A percentile compares a stretch with the other conserved stretches of the same genome.
Evolutionary conservation across 495 filamentous ascomycete species (phyloP).

Genomic region (Aspergillus biplanus): DNA sequence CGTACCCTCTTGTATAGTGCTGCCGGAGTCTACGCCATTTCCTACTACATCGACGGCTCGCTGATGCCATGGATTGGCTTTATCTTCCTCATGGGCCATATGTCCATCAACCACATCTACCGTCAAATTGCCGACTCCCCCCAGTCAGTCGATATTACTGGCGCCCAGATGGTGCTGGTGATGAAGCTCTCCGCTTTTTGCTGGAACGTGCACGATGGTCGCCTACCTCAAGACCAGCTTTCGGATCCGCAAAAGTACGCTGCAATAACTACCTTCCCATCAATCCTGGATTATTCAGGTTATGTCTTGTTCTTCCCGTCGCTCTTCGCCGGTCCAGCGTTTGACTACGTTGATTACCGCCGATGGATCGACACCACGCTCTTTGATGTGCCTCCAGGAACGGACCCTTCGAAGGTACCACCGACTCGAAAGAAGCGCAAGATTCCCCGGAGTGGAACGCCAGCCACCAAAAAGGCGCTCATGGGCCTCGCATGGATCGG

Average conservation of each 20-base stretch:
- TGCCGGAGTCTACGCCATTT: constrained; percentile 78
- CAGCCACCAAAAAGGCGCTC: constrained; percentile 76
- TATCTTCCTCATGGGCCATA: constrained; percentile 91
- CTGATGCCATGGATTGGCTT: constrained; percentile 99
- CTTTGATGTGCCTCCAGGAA: constrained; percentile 81
- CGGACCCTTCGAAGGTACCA: constrained; percentile 78
- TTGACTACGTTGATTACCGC: constrained; percentile 90
- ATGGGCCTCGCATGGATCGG: constrained; percentile 78
- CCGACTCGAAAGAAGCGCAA: constrained; percentile 89
- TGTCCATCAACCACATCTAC: constrained; percentile 86
- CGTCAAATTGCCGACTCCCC: constrained; percentile 72
- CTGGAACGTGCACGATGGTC: constrained; percentile 96
- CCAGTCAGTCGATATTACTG: constrained; percentile 80
- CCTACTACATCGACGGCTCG: constrained; percentile 81
- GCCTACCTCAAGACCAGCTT: constrained; percentile 74
- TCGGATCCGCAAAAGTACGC: constrained; percentile 86
- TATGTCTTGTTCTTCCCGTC: constrained; percentile 96
- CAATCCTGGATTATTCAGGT: constrained; percentile 76
- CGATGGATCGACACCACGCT: constrained; percentile 93
- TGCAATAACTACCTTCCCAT: constrained; percentile 72
- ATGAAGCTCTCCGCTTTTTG: constrained; percentile 99
- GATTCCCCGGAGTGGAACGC: constrained; percentile 89
- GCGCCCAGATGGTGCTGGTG: constrained; percentile 95
- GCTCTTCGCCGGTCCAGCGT: constrained; percentile 84
- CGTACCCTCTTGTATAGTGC: constrained; percentile 79